These are phyloP conservation scores for Neofusicoccum kwambonambiense DNA, from an alignment of 2,329 filamentous ascomycete species.

Conservation along the genomic window DNA sequence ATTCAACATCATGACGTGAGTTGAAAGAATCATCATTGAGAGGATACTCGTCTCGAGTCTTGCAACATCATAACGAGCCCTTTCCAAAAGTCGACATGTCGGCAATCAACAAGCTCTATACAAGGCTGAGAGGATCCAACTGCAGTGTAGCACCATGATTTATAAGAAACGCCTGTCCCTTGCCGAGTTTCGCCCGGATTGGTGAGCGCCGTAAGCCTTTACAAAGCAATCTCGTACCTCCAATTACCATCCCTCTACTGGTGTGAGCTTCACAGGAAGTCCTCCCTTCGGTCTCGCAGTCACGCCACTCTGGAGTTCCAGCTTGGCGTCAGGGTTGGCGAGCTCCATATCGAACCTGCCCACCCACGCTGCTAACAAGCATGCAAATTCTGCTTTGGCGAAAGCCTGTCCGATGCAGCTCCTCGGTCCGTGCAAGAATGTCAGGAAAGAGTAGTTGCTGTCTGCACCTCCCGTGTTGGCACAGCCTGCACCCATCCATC, in stretches of 20 bases:
- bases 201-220: background rate
- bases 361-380: slow-evolving; percentile 72
- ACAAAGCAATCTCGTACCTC: background rate
- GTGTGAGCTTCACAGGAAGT: slow-evolving; percentile 65
- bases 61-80: no score
- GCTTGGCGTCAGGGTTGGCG: slow-evolving; percentile 48
- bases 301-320: slow-evolving; percentile 67
- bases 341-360: slow-evolving; percentile 70
- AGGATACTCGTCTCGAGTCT: no score
- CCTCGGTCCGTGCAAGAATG: slow-evolving; percentile 82
- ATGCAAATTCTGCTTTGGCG: slow-evolving; percentile 81
- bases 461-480: slow-evolving; percentile 67
- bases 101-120: background rate
- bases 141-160: background rate
- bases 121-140: background rate
- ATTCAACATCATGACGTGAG: no score
- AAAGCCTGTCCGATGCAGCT: slow-evolving; percentile 83
- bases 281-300: slow-evolving; percentile 73
- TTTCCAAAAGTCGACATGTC: no score
- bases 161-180: background rate
- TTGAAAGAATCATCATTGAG: no score
- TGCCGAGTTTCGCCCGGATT: background rate
- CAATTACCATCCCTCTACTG: slow-evolving; percentile 64
- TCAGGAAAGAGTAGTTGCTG: slow-evolving; percentile 75
- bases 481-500: slow-evolving; percentile 45